Evolutionary conservation across 2,329 filamentous ascomycete species (phyloP), one percentile per base, ranked within the genome.

Genomic region (Cladophialophora psammophila): DNA sequence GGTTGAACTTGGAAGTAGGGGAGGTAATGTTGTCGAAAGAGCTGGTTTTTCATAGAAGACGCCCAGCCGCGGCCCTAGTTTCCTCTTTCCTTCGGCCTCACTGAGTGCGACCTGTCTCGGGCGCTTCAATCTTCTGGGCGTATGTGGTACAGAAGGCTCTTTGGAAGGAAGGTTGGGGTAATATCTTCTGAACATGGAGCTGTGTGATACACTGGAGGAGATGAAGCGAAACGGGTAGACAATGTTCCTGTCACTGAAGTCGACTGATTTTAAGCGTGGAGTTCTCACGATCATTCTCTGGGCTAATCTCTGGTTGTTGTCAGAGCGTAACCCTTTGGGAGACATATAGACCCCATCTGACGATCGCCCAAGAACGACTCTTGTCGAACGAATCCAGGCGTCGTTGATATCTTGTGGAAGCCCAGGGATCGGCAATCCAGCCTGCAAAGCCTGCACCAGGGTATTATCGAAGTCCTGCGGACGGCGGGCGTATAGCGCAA

Each of bases 321-420:
- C 55, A 26, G 53, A 45, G 48, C 64, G 70, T 20, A 69, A 45
- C 12, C 72, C 71, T 53, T 26, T 48, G 7, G 78, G 74, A 10
- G 81, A 81, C 31, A 82, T 64, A 65, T 81, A 82, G 10, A 81
- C 74, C 9, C 81, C 80, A 12, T 78, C 74, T 3, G 64, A 68
- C 12, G 36, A 34, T 9, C 72, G 69, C 18, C 69, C 32, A 18
- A 73, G 61, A 18, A 73, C 57, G 8, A 15, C 15, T 53, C 34
- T 68, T 59, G 69, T 74, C 18, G 63, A 63, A 35, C 54, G 48
- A 20, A 74, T 60, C 73, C 73, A 74, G 32, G 61, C 61, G 26
- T 72, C 63, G 50, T 54, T 63, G 63, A 73, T 70, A 48, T 72
- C 70, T 10, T 69, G 20, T 15, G 67, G 50, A 18, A 20, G 26